A percentile compares a stretch with the other conserved stretches of the same genome.
Evolutionary conservation across 805 yeast genomes (phyloP).

Genomic region (Saccharomyces jurei): DNA sequence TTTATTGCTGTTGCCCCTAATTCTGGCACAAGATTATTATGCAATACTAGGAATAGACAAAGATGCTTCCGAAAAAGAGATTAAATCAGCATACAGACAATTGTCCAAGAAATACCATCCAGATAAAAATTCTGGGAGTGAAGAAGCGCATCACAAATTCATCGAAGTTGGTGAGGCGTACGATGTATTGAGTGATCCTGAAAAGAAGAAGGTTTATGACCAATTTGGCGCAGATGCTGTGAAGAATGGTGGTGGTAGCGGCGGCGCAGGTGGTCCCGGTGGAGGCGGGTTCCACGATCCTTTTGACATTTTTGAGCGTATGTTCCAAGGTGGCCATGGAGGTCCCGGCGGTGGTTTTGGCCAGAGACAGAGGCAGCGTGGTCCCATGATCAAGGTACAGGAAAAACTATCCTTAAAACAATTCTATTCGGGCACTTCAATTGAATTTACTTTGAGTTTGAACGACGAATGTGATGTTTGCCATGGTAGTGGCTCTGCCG

Average conservation of each 20-base stretch:
- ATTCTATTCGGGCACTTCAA: slow-evolving; percentile 59
- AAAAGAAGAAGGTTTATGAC: slow-evolving; percentile 64
- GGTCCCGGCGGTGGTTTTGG: slow-evolving; percentile 43
- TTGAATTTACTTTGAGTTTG: slow-evolving; percentile 56
- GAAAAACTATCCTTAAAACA: slow-evolving; percentile 54
- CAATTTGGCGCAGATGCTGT: slow-evolving; percentile 70
- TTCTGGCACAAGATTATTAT: slow-evolving; percentile 41
- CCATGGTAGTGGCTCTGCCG: slow-evolving; percentile 78
- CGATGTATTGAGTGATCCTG: slow-evolving; percentile 68
- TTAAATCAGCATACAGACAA: slow-evolving; percentile 76
- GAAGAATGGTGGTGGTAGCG: slow-evolving; percentile 53
- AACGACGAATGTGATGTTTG: slow-evolving; percentile 72
- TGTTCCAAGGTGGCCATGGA: slow-evolving; percentile 28
- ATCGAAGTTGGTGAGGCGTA: slow-evolving; percentile 91
- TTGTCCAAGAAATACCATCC: slow-evolving; percentile 87
- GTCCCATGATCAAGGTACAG: slow-evolving; percentile 52
- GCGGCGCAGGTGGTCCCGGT: slow-evolving; percentile 35
- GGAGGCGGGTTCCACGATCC: slow-evolving; percentile 32
- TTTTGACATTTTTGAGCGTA: slow-evolving; percentile 30
- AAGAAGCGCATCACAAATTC: slow-evolving; percentile 76
- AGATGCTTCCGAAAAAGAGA: slow-evolving; percentile 69
- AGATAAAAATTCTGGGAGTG: slow-evolving; percentile 80
- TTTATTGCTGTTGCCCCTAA: slow-evolving; percentile 1
- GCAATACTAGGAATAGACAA: slow-evolving; percentile 59
- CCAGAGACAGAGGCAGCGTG: slow-evolving; percentile 40